Base-by-base conservation (phyloP, 2,329 filamentous ascomycete genomes). In the Calycina herbarum region DNA sequence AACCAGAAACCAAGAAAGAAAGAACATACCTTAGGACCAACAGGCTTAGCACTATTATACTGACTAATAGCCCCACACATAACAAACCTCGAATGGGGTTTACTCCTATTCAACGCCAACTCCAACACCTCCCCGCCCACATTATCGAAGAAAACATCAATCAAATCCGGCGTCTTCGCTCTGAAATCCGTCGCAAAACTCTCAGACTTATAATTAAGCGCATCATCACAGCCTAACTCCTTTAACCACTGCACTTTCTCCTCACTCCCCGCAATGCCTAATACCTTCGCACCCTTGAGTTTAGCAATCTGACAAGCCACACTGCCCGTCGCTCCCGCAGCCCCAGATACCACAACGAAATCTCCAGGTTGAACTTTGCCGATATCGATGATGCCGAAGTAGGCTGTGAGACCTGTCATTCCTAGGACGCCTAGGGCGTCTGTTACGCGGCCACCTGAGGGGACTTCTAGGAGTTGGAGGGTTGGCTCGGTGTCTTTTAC, bases 301-400 rank as follows among this genome's bases (percentile, higher is more conserved):
- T 92, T 93, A 20, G 90, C 89, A 70, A 94, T 92, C 78, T 94
- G 91, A 0, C 89, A 90, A 0, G 86, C 91, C 1, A 94, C 85
- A 73, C 85, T 89, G 1, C 91, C 91, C 0, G 91, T 94, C 0
- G 91, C 91, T 1, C 91, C 91, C 0, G 91, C 91, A 1, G 91
- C 91, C 6, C 90, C 91, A 8, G 87, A 90, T 0, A 94, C 89
- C 7, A 94, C 89, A 1, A 94, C 90, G 3, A 89, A 87, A 69
- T 94, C 89, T 4, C 90, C 90, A 0, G 83, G 77, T 76, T 89
- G 86, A 51, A 89, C 85, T 64, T 89, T 79, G 2, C 86, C 91
- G 57, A 94, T 85, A 64, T 90, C 84, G 35, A 85, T 77, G 75
- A 94, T 85, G 24, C 91, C 91, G 69, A 91, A 90, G 78, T 92